Percentiles rank a stretch among this genome's conserved stretches.
These are phyloP conservation scores for Polyporus arcularius DNA, from an alignment of 768 basidiomycete species.

Conservation along the genomic window DNA sequence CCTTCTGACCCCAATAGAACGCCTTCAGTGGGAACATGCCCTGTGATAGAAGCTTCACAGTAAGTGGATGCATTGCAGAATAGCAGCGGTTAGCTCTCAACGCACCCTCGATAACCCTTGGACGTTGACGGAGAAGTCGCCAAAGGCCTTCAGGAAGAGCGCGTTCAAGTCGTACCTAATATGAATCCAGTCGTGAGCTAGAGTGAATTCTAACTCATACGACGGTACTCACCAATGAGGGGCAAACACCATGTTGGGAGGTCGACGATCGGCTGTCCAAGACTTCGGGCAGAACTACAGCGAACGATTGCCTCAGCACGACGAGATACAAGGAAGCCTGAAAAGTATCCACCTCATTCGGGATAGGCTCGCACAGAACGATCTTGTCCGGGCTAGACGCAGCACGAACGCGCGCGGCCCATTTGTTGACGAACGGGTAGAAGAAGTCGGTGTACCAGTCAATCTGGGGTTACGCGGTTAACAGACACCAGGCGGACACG, in stretches of 20 bases:
- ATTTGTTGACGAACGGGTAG: constrained; percentile 71
- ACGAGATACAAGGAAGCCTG: background rate
- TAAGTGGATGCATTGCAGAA: constrained; percentile 11
- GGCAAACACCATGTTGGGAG: constrained; percentile 66
- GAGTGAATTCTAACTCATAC: background rate
- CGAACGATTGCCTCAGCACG: background rate
- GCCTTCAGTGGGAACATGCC: constrained; percentile 82
- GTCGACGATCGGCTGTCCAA: constrained; percentile 68
- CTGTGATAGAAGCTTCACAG: constrained; percentile 38
- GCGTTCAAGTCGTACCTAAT: constrained; percentile 89
- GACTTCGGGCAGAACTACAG: constrained; percentile 74
- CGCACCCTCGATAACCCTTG: constrained; percentile 86
- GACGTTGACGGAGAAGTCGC: constrained; percentile 88
- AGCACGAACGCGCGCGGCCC: constrained; percentile 61
- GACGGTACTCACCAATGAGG: constrained; percentile 63
- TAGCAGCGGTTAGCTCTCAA: background rate
- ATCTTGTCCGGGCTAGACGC: constrained; percentile 55
- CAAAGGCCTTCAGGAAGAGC: constrained; percentile 82
- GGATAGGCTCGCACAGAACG: constrained; percentile 82
- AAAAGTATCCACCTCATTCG: constrained; percentile 73
- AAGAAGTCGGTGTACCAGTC: constrained; percentile 90
- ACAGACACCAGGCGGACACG: background rate
- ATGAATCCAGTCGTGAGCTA: constrained; percentile 28
- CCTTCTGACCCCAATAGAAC: constrained; percentile 86
- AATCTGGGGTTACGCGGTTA: constrained; percentile 43